phyloP scores from a whole-genome alignment of 2,329 filamentous ascomycete species.

The Colletotrichum lupini region DNA sequence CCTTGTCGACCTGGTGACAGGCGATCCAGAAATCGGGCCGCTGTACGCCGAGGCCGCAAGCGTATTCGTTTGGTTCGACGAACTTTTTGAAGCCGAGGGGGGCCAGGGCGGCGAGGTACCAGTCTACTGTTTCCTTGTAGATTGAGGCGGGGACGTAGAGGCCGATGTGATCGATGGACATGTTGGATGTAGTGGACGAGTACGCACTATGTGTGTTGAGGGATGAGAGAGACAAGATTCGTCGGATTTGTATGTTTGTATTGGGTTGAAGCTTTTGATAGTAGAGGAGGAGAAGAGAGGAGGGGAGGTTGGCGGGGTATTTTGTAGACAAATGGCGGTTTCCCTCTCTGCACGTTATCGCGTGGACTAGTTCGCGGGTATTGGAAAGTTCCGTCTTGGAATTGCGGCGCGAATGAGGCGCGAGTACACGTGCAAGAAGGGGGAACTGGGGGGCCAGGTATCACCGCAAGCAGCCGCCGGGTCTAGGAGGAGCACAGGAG shows the following conservation, averaged over 20 bases:
- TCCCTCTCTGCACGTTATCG: neutral
- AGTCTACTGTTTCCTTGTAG: conserved; percentile 43
- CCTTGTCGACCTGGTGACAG: conserved; percentile 25
- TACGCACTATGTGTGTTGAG: neutral
- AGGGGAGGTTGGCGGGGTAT: conserved; percentile 14
- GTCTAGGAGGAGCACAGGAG: neutral
- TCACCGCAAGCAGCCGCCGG: neutral
- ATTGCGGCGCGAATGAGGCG: conserved; percentile 10
- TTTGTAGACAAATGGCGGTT: conserved; percentile 1
- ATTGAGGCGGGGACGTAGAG: conserved; percentile 43
- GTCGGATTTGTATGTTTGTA: neutral
- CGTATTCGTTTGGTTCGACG: conserved; percentile 41
- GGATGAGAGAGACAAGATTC: neutral
- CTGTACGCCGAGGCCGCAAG: conserved; percentile 46
- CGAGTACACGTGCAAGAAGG: conserved; percentile 10
- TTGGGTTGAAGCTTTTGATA: neutral
- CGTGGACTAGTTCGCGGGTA: neutral
- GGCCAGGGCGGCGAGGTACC: conserved; percentile 49
- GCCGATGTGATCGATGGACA: conserved; percentile 50
- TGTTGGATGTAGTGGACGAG: conserved; percentile 33
- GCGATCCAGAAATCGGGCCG: conserved; percentile 46
- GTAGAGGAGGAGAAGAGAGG: neutral
- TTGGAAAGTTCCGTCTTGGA: neutral
- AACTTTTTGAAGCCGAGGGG: conserved; percentile 49
- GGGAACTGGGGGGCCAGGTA: neutral